Conservation (phyloP, 768 basidiomycete genomes). For the Suillus plorans region DNA sequence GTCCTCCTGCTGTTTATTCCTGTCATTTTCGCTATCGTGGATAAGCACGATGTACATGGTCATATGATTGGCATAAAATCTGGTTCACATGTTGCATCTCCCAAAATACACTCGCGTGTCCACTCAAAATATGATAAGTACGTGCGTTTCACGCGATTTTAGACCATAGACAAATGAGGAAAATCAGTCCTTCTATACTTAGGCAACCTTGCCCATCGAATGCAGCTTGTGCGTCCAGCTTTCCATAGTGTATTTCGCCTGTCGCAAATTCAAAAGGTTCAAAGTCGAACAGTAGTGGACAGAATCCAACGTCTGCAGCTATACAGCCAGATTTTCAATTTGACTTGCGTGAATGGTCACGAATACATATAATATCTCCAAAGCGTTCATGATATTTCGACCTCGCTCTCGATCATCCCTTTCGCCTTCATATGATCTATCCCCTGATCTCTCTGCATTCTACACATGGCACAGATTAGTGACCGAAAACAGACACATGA, state of each 20-base stretch:
- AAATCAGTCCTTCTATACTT: no score
- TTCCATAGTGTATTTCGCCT: constrained; percentile 1
- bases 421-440: background rate
- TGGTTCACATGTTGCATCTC: background rate
- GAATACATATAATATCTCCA: background rate
- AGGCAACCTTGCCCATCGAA: background rate
- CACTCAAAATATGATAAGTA: background rate
- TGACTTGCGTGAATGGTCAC: background rate
- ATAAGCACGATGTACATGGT: constrained; percentile 1
- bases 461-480: background rate
- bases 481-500: background rate
- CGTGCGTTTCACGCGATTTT: background rate
- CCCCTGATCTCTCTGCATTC: background rate
- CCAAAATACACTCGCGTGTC: background rate
- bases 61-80: background rate
- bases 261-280: background rate
- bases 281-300: background rate
- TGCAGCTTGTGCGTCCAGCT: no score
- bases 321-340: background rate
- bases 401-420: background rate
- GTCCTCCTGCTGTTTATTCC: background rate
- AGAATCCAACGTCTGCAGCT: background rate
- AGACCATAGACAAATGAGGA: no score
- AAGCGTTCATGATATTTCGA: background rate
- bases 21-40: background rate